These are phyloP conservation scores for Ehretia macrophylla DNA, from an alignment of 257 asterid species.

Conservation along the genomic window DNA sequence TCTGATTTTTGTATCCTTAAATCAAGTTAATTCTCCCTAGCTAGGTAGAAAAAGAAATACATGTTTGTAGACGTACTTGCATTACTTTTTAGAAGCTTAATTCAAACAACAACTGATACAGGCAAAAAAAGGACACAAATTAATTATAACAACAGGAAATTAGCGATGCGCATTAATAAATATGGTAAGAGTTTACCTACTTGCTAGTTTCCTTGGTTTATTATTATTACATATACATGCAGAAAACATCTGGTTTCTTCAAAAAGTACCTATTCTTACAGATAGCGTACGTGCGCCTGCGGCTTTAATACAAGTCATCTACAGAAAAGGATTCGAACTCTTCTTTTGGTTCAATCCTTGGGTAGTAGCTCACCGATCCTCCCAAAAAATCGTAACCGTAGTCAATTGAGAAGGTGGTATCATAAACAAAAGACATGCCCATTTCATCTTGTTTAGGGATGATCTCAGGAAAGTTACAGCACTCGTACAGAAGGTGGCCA, in stretches of 20 bases:
- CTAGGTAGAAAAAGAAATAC: too few species aligned
- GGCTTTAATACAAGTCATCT: slow-evolving; percentile 18
- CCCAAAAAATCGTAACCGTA: slow-evolving; percentile 34
- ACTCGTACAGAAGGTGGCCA: too few species aligned
- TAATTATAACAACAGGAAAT: background rate
- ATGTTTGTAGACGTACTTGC: too few species aligned
- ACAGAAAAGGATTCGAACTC: slow-evolving; percentile 22
- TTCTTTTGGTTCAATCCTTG: slow-evolving; percentile 18
- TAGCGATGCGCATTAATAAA: too few species aligned
- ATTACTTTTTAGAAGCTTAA: background rate
- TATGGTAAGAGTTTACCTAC: too few species aligned
- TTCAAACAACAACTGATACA: too few species aligned
- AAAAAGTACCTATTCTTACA: background rate
- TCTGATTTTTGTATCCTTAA: too few species aligned
- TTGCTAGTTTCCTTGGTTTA: too few species aligned
- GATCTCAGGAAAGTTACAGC: background rate
- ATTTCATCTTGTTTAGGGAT: background rate
- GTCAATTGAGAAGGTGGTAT: slow-evolving; percentile 33
- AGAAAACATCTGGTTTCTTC: background rate
- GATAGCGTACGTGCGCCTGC: background rate
- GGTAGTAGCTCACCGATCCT: slow-evolving; percentile 26
- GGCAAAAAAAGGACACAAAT: background rate
- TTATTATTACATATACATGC: too few species aligned
- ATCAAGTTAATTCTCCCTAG: too few species aligned
- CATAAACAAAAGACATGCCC: slow-evolving; percentile 30